A percentile compares a stretch with the other conserved stretches of the same genome.
phyloP scores from a whole-genome alignment of 768 basidiomycete genomes.

The Psilocybe cyanescens region DNA sequence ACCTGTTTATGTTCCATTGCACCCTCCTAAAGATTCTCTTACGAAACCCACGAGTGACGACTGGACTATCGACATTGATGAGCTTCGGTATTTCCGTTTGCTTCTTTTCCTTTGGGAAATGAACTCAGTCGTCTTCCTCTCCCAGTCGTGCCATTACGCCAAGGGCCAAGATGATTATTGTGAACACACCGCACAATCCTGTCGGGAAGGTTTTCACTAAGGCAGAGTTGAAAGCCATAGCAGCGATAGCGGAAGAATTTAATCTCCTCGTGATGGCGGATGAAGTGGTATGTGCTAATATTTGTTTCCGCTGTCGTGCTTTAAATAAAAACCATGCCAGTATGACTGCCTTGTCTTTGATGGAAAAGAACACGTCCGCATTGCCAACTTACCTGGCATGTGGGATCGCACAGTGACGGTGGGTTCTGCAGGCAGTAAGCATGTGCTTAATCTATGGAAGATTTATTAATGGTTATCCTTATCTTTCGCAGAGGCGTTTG shows the following conservation, averaged over 20 bases:
- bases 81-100: slow-evolving; percentile 63
- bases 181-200: slow-evolving; percentile 98
- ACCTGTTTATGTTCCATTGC: slow-evolving; percentile 93
- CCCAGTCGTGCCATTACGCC: slow-evolving; percentile 80
- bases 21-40: slow-evolving; percentile 66
- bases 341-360: slow-evolving; percentile 95
- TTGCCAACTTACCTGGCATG: slow-evolving; percentile 96
- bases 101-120: not conserved
- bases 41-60: slow-evolving; percentile 65
- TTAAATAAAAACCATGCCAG: slow-evolving; percentile 40
- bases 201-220: slow-evolving; percentile 96
- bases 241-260: slow-evolving; percentile 86
- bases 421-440: slow-evolving; percentile 90
- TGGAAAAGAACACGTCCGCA: slow-evolving; percentile 85
- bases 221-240: slow-evolving; percentile 83
- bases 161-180: slow-evolving; percentile 91
- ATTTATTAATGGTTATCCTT: slow-evolving; percentile 3
- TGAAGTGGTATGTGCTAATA: slow-evolving; percentile 77
- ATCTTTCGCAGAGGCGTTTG: slow-evolving; percentile 78
- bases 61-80: slow-evolving; percentile 91
- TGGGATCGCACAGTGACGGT: slow-evolving; percentile 98
- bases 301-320: not conserved
- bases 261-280: slow-evolving; percentile 94
- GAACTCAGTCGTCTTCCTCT: not conserved
- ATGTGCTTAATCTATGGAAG: slow-evolving; percentile 1